These are phyloP conservation scores for Penicillium sp. DNA, from an alignment of 2,329 filamentous ascomycete genomes.

Conservation along the genomic window DNA sequence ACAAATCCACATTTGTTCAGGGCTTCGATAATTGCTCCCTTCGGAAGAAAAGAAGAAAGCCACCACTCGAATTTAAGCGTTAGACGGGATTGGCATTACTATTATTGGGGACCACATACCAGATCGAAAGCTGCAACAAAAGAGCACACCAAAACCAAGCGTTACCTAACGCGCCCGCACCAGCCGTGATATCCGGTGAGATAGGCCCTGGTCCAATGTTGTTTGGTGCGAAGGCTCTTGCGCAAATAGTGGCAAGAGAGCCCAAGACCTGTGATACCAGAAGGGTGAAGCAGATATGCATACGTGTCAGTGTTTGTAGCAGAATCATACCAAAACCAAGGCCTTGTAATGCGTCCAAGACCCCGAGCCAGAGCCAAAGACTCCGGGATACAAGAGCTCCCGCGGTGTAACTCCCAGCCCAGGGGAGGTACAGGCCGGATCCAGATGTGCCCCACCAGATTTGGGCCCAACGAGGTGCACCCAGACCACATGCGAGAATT, in stretches of 20 bases:
- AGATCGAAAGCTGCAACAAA: constrained; percentile 58
- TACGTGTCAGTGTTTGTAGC: constrained; percentile 62
- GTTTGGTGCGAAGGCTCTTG: constrained; percentile 61
- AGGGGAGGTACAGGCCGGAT: constrained; percentile 63
- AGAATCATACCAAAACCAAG: constrained; percentile 69
- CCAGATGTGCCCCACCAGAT: constrained; percentile 65
- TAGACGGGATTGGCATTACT: not conserved
- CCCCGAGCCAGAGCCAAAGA: constrained; percentile 67
- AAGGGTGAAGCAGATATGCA: constrained; percentile 64
- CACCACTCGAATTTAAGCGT: constrained; percentile 30
- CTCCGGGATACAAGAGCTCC: constrained; percentile 58
- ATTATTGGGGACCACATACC: constrained; percentile 52
- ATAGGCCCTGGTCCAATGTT: constrained; percentile 61
- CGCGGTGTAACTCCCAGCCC: constrained; percentile 56
- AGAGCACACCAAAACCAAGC: constrained; percentile 64
- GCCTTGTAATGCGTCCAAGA: constrained; percentile 64
- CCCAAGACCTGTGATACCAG: constrained; percentile 62
- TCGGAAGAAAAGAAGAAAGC: constrained; percentile 47
- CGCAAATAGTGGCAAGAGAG: constrained; percentile 61
- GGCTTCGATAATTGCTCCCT: constrained; percentile 49
- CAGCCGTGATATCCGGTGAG: constrained; percentile 61
- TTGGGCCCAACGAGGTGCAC: constrained; percentile 65
- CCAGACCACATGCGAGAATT: constrained; percentile 66
- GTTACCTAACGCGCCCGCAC: constrained; percentile 47
- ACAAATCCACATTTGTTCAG: constrained; percentile 14